Evolutionary conservation across 2,329 filamentous ascomycete genomes (phyloP).

Genomic region (Calonectria montana): DNA sequence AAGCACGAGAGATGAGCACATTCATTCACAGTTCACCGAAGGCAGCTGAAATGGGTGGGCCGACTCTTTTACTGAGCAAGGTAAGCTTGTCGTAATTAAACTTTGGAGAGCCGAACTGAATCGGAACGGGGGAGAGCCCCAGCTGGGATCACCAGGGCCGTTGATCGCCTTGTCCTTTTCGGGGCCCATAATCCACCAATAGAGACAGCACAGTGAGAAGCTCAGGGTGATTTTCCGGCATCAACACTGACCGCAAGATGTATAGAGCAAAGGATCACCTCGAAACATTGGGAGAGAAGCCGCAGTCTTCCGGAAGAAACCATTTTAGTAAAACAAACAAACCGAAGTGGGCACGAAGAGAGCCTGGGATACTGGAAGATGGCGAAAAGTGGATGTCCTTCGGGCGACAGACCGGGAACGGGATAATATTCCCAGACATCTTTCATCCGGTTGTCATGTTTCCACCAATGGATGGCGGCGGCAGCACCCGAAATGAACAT

Average conservation of each 20-base stretch:
- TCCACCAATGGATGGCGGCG: neutral
- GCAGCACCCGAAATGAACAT: conserved; percentile 3
- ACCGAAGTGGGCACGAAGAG: too few species aligned
- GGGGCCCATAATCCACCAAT: neutral
- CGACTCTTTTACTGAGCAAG: neutral
- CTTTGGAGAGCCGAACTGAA: neutral
- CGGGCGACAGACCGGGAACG: neutral
- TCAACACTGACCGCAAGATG: neutral
- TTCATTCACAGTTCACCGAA: neutral
- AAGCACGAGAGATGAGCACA: neutral
- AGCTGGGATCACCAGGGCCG: neutral
- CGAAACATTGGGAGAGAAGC: neutral
- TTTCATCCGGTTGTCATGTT: neutral
- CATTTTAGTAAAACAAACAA: neutral
- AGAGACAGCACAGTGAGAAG: neutral
- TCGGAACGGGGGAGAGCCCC: neutral
- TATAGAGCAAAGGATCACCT: neutral
- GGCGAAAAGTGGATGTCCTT: neutral
- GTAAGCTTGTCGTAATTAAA: neutral
- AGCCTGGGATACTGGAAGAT: neutral
- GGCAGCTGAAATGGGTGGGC: neutral
- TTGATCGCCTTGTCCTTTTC: neutral
- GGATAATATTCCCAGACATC: neutral
- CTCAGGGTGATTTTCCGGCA: too few species aligned
- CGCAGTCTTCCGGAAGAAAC: neutral